Evolutionary conservation across 768 basidiomycete species (phyloP).

Genomic region (Calvatia gigantea): DNA sequence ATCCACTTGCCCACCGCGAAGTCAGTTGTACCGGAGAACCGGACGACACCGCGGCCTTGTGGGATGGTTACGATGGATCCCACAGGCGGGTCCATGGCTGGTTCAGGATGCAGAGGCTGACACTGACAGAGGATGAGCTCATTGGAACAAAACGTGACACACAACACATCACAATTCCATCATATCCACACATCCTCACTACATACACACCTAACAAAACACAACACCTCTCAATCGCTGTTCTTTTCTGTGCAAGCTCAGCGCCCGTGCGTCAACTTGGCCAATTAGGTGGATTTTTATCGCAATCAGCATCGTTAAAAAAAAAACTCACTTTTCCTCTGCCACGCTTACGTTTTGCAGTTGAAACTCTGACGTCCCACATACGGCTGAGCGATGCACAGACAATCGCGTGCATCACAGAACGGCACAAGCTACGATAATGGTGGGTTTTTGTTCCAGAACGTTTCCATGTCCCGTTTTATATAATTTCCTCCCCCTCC

Average conservation of each 20-base stretch:
- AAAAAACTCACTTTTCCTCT: background rate
- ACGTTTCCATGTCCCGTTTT: background rate
- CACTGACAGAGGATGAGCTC: background rate
- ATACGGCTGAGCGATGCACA: background rate
- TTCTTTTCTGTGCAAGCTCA: background rate
- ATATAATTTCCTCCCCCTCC: no score
- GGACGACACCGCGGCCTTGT: slow-evolving; percentile 78
- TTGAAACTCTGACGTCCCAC: background rate
- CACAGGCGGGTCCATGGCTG: slow-evolving; percentile 34
- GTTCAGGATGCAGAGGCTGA: background rate
- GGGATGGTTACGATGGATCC: slow-evolving; percentile 79
- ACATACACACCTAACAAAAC: background rate
- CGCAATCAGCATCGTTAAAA: background rate
- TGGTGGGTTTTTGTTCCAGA: slow-evolving; percentile 5
- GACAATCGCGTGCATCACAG: slow-evolving; percentile 7
- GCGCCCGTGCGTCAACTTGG: background rate
- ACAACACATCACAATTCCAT: background rate
- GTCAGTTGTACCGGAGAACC: slow-evolving; percentile 79
- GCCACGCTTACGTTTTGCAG: background rate
- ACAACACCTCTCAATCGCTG: no score
- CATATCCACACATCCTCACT: background rate
- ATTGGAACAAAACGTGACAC: background rate
- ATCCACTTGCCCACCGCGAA: slow-evolving; percentile 94
- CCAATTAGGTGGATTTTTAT: background rate
- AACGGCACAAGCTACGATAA: slow-evolving; percentile 10